Conservation (phyloP, 1,284 basidiomycete species). For the Takashimella tepidaria region DNA sequence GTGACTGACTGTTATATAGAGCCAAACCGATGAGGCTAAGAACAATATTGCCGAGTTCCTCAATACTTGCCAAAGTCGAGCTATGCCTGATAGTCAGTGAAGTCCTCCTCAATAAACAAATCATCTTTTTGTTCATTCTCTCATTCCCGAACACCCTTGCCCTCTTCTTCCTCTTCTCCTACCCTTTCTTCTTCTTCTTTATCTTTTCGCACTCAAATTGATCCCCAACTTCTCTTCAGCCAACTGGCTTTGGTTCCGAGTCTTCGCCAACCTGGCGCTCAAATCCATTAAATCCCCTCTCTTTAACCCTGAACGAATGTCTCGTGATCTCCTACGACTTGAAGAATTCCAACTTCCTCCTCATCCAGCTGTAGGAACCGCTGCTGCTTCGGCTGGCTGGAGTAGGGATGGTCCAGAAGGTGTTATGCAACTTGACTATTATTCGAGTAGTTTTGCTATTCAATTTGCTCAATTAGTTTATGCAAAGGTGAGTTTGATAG, state of each 20-base stretch:
- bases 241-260: slow-evolving; percentile 77
- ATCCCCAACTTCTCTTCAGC: no score
- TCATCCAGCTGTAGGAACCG: slow-evolving; percentile 46
- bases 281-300: slow-evolving; percentile 58
- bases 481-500: slow-evolving; percentile 50
- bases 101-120: neutral
- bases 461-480: slow-evolving; percentile 69
- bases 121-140: slow-evolving; percentile 53
- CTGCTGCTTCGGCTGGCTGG: slow-evolving; percentile 54
- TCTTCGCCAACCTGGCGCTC: slow-evolving; percentile 70
- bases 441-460: slow-evolving; percentile 72
- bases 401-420: slow-evolving; percentile 70
- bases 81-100: slow-evolving; percentile 48
- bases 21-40: slow-evolving; percentile 55
- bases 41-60: slow-evolving; percentile 62
- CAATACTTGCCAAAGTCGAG: slow-evolving; percentile 67
- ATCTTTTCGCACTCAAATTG: no score
- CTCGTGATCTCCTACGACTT: slow-evolving; percentile 66
- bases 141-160: slow-evolving; percentile 3
- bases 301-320: slow-evolving; percentile 60
- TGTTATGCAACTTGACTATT: slow-evolving; percentile 72
- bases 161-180: no score
- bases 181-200: no score
- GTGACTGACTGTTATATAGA: slow-evolving; percentile 26
- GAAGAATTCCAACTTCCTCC: slow-evolving; percentile 67